A percentile compares a stretch with the other conserved stretches of the same genome.
phyloP scores from a whole-genome alignment of 345 rosid species.

The Theobroma cacao region DNA sequence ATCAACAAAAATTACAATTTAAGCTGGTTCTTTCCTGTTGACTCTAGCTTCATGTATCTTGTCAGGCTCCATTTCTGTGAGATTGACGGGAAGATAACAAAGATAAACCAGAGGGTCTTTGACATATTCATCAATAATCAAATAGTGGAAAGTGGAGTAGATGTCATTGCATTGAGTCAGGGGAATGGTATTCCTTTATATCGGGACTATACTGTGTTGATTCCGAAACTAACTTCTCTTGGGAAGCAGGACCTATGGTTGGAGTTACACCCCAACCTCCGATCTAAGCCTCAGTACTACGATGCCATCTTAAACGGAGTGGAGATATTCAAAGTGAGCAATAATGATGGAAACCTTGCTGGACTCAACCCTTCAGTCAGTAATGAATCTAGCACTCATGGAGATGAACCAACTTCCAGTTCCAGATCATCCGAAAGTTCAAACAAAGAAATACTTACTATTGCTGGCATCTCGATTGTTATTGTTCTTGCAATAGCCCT shows the following conservation, averaged over 20 bases:
- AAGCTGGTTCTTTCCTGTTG: background rate
- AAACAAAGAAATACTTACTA: background rate
- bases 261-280: background rate
- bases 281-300: background rate
- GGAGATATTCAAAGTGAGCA: constrained; percentile 11
- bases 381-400: background rate
- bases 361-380: background rate
- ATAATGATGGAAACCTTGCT: background rate
- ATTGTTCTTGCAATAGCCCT: background rate
- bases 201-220: background rate
- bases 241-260: constrained; percentile 1
- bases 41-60: background rate
- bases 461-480: background rate
- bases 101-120: constrained; percentile 1
- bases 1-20: constrained; percentile 10
- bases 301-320: constrained; percentile 6
- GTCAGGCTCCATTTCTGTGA: constrained; percentile 1
- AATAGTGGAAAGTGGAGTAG: background rate
- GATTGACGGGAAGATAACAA: background rate
- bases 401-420: background rate
- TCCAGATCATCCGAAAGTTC: background rate
- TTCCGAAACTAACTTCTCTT: background rate
- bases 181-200: constrained; percentile 1
- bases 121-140: constrained; percentile 7
- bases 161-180: background rate